phyloP scores from a whole-genome alignment of 441 rosid genomes.

The Adansonia gregorii region DNA sequence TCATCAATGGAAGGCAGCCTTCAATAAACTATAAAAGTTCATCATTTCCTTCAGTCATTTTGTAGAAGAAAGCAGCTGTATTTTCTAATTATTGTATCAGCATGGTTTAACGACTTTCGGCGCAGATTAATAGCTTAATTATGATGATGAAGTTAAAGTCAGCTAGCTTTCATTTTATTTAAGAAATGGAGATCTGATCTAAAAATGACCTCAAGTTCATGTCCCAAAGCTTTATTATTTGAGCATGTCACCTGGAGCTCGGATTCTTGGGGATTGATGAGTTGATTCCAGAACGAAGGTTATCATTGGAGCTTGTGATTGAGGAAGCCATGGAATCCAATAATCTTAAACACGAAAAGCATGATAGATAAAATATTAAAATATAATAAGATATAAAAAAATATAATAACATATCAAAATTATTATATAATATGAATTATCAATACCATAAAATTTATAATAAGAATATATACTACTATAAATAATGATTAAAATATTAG shows the following conservation, averaged over 20 bases:
- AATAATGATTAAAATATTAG: too few species aligned
- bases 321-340: neutral
- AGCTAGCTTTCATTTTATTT: conserved; percentile 24
- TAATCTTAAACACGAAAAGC: too few species aligned
- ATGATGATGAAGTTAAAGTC: conserved; percentile 25
- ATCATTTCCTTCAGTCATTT: neutral
- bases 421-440: too few species aligned
- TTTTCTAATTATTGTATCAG: conserved; percentile 30
- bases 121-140: conserved; percentile 29
- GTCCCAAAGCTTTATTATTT: neutral
- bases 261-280: neutral
- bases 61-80: conserved; percentile 18
- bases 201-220: conserved; percentile 20
- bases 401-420: too few species aligned
- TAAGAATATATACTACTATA: too few species aligned
- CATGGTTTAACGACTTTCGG: conserved; percentile 39
- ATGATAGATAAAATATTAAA: too few species aligned
- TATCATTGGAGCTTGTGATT: neutral
- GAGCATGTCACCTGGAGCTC: neutral
- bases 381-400: neutral
- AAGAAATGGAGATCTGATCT: neutral
- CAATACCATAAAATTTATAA: too few species aligned
- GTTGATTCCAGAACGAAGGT: neutral
- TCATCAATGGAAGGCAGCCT: conserved; percentile 23
- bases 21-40: neutral